Evolutionary conservation across 2,329 filamentous ascomycete species (phyloP).

Genomic region (Colletotrichum eleusines): DNA sequence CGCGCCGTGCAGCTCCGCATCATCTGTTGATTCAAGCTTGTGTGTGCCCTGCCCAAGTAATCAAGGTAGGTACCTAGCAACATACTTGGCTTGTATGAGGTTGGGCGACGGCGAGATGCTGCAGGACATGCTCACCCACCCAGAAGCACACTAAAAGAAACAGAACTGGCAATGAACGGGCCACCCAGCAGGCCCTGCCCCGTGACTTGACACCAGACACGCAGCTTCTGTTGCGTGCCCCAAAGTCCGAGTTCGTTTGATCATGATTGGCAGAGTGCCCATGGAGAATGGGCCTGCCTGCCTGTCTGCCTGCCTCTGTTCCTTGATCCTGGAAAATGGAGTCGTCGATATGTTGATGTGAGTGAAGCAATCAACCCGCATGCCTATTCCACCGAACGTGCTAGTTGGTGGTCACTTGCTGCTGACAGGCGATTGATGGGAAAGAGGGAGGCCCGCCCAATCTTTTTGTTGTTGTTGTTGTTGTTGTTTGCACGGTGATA

Average conservation of each 20-base stretch:
- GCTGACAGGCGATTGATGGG: neutral
- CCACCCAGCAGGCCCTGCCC: constrained; percentile 21
- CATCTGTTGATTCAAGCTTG: neutral
- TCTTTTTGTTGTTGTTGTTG: neutral
- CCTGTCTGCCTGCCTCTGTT: neutral
- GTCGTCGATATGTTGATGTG: constrained; percentile 4
- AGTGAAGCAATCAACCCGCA: constrained; percentile 17
- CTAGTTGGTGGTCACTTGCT: constrained; percentile 16
- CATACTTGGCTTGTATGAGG: constrained; percentile 7
- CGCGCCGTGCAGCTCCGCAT: constrained; percentile 2
- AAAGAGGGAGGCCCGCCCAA: neutral
- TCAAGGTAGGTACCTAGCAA: neutral
- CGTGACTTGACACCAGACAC: constrained; percentile 30
- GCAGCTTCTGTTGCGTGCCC: constrained; percentile 26
- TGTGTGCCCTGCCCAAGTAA: neutral
- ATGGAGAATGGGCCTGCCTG: neutral
- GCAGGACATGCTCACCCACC: constrained; percentile 12
- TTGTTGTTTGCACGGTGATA: neutral
- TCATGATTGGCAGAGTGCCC: constrained; percentile 9
- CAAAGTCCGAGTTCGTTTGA: constrained; percentile 32
- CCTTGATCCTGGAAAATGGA: constrained; percentile 17
- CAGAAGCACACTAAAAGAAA: neutral
- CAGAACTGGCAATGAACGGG: constrained; percentile 16
- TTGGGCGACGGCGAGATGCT: constrained; percentile 8
- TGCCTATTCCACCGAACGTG: constrained; percentile 3